phyloP scores from a whole-genome alignment of 73 alveolate genomes.

The Paramecium bursaria region DNA sequence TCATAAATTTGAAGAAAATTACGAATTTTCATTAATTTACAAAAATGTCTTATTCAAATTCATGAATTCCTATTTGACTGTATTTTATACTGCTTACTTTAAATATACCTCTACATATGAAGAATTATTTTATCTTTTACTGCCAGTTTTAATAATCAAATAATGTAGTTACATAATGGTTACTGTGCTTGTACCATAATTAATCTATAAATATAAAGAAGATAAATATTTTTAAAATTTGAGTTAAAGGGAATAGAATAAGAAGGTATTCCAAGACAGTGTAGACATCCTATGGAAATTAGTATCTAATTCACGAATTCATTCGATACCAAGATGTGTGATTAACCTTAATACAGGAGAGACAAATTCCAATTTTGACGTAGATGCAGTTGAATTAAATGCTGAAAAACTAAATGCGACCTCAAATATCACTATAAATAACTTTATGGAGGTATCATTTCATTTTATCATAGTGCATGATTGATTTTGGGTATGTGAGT shows the following conservation, averaged over 20 bases:
- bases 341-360: slow-evolving; percentile 1
- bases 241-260: neutral
- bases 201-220: slow-evolving; percentile 47
- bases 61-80: slow-evolving; percentile 56
- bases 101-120: slow-evolving; percentile 11
- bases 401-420: slow-evolving; percentile 32
- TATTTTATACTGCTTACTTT: slow-evolving; percentile 62
- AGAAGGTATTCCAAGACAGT: neutral
- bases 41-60: slow-evolving; percentile 61
- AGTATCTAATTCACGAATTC: neutral
- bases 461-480: no score
- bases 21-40: slow-evolving; percentile 66
- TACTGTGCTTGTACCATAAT: slow-evolving; percentile 9
- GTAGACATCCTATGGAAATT: slow-evolving; percentile 25
- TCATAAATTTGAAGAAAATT: slow-evolving; percentile 55
- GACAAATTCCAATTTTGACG: slow-evolving; percentile 11
- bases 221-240: neutral
- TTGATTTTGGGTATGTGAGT: slow-evolving; percentile 80
- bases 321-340: neutral
- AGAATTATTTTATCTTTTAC: slow-evolving; percentile 48
- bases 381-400: slow-evolving; percentile 66
- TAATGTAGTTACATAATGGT: slow-evolving; percentile 27
- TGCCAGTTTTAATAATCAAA: slow-evolving; percentile 66
- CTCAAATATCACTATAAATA: slow-evolving; percentile 52
- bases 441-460: slow-evolving; percentile 81